phyloP scores from a whole-genome alignment of 2,329 filamentous ascomycete genomes.

The Celoporthe dispersa region DNA sequence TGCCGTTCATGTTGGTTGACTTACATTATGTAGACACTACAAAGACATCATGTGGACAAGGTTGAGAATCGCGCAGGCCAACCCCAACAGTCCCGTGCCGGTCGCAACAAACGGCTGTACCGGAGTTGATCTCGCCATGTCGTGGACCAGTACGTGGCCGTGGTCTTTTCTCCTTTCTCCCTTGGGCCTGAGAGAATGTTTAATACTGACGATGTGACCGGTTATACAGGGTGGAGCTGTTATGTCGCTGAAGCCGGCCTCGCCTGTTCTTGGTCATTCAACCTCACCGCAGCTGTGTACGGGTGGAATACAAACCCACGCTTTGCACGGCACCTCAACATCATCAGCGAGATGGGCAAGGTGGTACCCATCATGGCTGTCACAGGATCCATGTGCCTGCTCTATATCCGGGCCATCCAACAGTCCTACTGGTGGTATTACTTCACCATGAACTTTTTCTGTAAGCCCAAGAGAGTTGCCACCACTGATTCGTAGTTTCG shows the following conservation, averaged over 20 bases:
- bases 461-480: conserved; percentile 1
- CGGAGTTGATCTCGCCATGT: conserved; percentile 16
- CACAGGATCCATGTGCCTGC: conserved; percentile 9
- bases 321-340: conserved; percentile 1
- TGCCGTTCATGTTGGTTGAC: background rate
- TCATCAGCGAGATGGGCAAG: conserved; percentile 23
- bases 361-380: conserved; percentile 12
- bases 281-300: conserved; percentile 26
- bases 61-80: conserved; percentile 9
- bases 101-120: conserved; percentile 11
- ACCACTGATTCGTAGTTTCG: background rate
- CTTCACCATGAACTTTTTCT: conserved; percentile 21
- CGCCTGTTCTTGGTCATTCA: conserved; percentile 26
- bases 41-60: conserved; percentile 24
- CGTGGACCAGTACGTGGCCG: conserved; percentile 21
- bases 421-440: conserved; percentile 15
- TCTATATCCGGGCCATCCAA: conserved; percentile 14
- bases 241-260: conserved; percentile 18
- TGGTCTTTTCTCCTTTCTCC: background rate
- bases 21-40: conserved; percentile 20
- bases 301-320: conserved; percentile 15
- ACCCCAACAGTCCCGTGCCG: conserved; percentile 6
- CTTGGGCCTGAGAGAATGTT: background rate
- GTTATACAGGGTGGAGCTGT: conserved; percentile 23
- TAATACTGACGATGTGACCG: background rate